Evolutionary conservation across 108 stramenopile genomes (phyloP).

Genomic region (Cyclotella baltica): DNA sequence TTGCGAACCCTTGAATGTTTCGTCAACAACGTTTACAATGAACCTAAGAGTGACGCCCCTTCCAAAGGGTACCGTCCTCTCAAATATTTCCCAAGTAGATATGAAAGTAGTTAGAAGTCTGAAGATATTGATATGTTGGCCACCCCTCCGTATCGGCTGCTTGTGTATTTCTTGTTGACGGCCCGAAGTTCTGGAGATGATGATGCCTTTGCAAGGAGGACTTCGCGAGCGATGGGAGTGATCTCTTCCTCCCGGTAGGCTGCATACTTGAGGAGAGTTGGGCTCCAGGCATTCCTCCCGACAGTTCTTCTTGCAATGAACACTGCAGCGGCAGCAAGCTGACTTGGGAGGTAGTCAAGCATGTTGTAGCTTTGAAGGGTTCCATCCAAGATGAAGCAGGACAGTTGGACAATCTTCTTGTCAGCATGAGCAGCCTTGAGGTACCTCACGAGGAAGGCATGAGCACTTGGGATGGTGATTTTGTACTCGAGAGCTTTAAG

Average conservation of each 20-base stretch:
- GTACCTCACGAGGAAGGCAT: slow-evolving; percentile 91
- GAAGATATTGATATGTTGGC: slow-evolving; percentile 54
- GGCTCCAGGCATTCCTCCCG: slow-evolving; percentile 84
- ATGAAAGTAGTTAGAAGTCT: slow-evolving; percentile 30
- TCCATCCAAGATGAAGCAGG: slow-evolving; percentile 90
- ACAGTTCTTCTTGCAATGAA: slow-evolving; percentile 83
- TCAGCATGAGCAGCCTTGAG: slow-evolving; percentile 93
- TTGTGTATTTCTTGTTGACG: slow-evolving; percentile 81
- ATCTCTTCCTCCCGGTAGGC: slow-evolving; percentile 84
- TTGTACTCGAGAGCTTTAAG: slow-evolving; percentile 83
- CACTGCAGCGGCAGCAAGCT: slow-evolving; percentile 90
- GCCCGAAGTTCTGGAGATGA: slow-evolving; percentile 60
- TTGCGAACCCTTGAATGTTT: neutral
- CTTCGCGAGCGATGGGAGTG: slow-evolving; percentile 68
- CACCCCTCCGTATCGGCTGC: slow-evolving; percentile 63
- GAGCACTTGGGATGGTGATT: slow-evolving; percentile 89
- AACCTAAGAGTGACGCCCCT: slow-evolving; percentile 2
- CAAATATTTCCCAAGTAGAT: slow-evolving; percentile 1
- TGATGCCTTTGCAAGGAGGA: slow-evolving; percentile 54
- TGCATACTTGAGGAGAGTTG: slow-evolving; percentile 86
- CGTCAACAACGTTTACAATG: neutral
- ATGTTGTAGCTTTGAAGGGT: slow-evolving; percentile 88
- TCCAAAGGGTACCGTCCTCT: slow-evolving; percentile 8
- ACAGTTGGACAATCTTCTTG: slow-evolving; percentile 83
- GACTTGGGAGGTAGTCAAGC: slow-evolving; percentile 87